Conservation (phyloP, 2,329 filamentous ascomycete species). For the Trichophyton equinum region DNA sequence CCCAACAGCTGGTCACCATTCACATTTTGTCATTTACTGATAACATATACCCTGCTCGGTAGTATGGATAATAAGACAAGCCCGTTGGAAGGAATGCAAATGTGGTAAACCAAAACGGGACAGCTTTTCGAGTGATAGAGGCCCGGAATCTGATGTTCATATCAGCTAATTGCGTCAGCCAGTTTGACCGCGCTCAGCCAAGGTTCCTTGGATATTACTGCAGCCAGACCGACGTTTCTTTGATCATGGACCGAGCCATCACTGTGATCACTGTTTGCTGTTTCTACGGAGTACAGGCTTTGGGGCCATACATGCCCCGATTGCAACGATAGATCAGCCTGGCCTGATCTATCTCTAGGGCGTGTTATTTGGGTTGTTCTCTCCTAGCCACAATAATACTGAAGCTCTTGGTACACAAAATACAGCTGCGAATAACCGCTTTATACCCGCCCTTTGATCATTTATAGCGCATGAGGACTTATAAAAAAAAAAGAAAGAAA, state of each 20-base stretch:
- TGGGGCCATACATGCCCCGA: background rate
- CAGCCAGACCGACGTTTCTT: background rate
- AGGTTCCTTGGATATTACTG: background rate
- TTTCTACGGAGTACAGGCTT: too few species aligned
- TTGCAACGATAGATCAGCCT: background rate
- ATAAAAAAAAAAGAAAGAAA: background rate
- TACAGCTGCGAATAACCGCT: background rate
- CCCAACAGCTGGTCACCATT: background rate
- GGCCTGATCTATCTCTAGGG: background rate
- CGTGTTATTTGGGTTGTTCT: background rate
- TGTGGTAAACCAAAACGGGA: background rate
- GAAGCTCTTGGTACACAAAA: background rate
- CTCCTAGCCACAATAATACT: background rate
- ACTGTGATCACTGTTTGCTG: too few species aligned
- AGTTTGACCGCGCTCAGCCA: too few species aligned
- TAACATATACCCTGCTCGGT: background rate
- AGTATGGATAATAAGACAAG: background rate
- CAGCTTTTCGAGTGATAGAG: background rate
- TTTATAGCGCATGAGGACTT: conserved; percentile 1
- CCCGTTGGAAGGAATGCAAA: background rate
- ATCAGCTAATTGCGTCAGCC: background rate
- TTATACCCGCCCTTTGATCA: background rate
- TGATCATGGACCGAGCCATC: too few species aligned
- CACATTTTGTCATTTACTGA: background rate
- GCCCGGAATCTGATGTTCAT: background rate